Conservation (phyloP, 2,329 filamentous ascomycete genomes). For the Epichloe hybrida region DNA sequence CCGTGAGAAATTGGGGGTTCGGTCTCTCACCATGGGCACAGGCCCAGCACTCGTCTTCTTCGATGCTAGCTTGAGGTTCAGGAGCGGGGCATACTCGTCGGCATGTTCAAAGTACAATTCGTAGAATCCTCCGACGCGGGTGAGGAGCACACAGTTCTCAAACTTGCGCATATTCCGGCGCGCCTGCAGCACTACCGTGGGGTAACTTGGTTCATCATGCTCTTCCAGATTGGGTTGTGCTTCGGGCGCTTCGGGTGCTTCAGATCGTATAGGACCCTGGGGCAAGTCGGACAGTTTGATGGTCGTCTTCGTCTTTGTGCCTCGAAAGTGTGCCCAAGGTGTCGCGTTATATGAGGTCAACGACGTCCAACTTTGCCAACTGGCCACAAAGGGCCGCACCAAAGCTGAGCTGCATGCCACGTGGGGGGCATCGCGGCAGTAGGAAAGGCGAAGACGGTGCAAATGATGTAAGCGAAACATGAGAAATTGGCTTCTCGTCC, state of each 20-base stretch:
- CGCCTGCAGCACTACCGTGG: conserved; percentile 79
- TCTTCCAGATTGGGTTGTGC: conserved; percentile 23
- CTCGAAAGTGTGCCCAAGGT: conserved; percentile 18
- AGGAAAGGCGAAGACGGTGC: conserved; percentile 2
- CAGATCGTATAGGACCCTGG: conserved; percentile 29
- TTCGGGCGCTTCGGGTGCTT: neutral
- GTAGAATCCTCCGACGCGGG: conserved; percentile 89
- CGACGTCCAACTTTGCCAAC: neutral
- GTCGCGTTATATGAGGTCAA: neutral
- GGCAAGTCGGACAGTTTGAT: conserved; percentile 43
- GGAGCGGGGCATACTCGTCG: conserved; percentile 69
- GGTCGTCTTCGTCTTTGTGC: conserved; percentile 41
- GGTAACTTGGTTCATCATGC: conserved; percentile 47
- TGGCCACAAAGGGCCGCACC: neutral
- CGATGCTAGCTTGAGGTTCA: conserved; percentile 75
- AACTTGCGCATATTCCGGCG: conserved; percentile 83
- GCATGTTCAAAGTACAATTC: conserved; percentile 97
- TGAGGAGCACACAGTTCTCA: conserved; percentile 79
- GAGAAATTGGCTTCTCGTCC: neutral
- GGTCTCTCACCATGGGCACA: conserved; percentile 63
- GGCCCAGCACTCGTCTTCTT: conserved; percentile 67
- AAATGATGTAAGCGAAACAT: conserved; percentile 9
- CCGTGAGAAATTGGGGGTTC: neutral
- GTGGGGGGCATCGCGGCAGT: neutral
- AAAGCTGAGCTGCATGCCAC: neutral